phyloP scores from a whole-genome alignment of 202 grass and related monocot species.

The Digitaria exilis region DNA sequence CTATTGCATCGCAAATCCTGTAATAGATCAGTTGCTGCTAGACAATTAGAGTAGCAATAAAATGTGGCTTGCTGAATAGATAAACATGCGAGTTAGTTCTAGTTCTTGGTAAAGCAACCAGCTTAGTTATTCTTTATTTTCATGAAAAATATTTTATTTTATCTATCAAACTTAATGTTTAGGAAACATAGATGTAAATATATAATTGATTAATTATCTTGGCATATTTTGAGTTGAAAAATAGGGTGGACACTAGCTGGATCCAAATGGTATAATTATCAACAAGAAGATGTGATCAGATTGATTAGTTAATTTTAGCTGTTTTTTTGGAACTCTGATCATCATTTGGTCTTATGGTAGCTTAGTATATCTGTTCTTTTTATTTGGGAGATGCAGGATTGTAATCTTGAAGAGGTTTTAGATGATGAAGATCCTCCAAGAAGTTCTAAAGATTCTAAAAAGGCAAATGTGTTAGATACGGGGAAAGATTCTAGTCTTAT shows the following conservation, averaged over 20 bases:
- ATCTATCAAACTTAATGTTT: background rate
- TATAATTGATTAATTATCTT: background rate
- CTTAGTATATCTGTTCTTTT: background rate
- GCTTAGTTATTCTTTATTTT: background rate
- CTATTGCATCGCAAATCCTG: background rate
- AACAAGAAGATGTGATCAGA: background rate
- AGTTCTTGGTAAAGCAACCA: background rate
- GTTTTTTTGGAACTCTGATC: background rate
- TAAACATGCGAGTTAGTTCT: background rate
- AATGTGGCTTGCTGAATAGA: background rate
- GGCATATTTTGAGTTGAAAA: background rate
- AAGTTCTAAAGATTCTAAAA: conserved; percentile 71
- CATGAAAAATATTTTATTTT: background rate
- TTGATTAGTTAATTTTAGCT: background rate
- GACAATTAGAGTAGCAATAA: background rate
- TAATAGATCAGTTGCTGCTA: background rate
- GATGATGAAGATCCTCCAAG: conserved; percentile 70
- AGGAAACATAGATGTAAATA: background rate
- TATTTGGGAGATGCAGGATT: conserved; percentile 55
- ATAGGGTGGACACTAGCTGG: background rate
- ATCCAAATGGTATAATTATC: background rate
- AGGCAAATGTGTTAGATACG: conserved; percentile 48
- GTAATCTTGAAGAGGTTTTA: conserved; percentile 68
- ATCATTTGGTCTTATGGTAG: background rate
- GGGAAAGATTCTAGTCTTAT: conserved; percentile 51